phyloP scores from a whole-genome alignment of 768 basidiomycete species.

The Clitopilus hobsonii region DNA sequence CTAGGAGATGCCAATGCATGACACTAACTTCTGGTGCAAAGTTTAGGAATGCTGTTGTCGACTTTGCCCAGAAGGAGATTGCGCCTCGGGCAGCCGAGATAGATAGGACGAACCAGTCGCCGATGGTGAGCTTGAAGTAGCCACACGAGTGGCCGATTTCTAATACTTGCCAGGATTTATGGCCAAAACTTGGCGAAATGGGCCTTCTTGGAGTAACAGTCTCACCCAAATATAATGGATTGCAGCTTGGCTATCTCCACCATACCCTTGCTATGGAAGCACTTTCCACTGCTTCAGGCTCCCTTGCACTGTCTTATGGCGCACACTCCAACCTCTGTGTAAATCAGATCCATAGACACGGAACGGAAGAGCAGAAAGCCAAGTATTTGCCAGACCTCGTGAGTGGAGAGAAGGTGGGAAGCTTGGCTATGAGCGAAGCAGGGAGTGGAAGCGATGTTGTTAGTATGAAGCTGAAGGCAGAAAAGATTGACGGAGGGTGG shows the following conservation, averaged over 20 bases:
- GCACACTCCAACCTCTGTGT: constrained; percentile 90
- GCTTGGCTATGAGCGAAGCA: constrained; percentile 92
- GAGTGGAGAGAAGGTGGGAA: constrained; percentile 78
- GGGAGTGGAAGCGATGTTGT: constrained; percentile 95
- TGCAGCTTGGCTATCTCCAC: constrained; percentile 79
- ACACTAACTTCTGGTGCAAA: constrained; percentile 23
- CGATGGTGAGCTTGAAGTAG: constrained; percentile 42
- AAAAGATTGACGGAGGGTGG: constrained; percentile 74
- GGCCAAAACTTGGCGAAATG: constrained; percentile 90
- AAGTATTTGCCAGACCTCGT: constrained; percentile 83
- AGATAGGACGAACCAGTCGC: constrained; percentile 82
- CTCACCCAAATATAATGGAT: constrained; percentile 73
- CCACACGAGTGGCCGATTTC: not conserved
- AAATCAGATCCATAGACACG: constrained; percentile 82
- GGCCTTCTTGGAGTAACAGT: constrained; percentile 88
- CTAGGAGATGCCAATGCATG: not conserved
- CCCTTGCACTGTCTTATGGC: constrained; percentile 88
- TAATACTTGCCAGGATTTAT: constrained; percentile 55
- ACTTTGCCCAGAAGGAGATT: constrained; percentile 81
- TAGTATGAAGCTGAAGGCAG: constrained; percentile 83
- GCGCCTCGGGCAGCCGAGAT: constrained; percentile 84
- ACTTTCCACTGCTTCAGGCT: constrained; percentile 84
- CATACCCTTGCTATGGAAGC: constrained; percentile 96
- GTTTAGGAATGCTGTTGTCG: constrained; percentile 77
- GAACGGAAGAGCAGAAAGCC: constrained; percentile 75